Percentiles rank a stretch among this genome's conserved stretches.
Conservation (phyloP, 345 rosid genomes). For the Capsella bursapastoris region DNA sequence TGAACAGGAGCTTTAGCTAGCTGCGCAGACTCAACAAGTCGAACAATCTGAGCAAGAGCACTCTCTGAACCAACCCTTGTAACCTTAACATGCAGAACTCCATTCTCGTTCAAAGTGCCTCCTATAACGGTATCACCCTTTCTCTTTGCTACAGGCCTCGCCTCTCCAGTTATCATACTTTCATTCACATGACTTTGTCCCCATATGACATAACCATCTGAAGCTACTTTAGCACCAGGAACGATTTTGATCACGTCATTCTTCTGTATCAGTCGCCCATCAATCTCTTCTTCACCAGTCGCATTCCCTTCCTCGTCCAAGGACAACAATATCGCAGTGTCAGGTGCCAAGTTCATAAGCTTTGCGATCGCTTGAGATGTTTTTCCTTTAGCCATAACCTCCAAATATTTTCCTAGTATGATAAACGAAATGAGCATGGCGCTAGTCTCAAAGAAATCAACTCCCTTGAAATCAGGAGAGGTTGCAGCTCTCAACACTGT, state of each 20-base stretch:
- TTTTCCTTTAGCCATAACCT: slow-evolving; percentile 84
- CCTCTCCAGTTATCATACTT: slow-evolving; percentile 84
- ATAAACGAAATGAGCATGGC: slow-evolving; percentile 94
- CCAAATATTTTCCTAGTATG: slow-evolving; percentile 89
- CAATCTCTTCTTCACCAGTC: slow-evolving; percentile 73
- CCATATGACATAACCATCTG: slow-evolving; percentile 73
- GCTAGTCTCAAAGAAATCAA: slow-evolving; percentile 94
- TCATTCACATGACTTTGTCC: slow-evolving; percentile 81
- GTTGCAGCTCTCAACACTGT: slow-evolving; percentile 78
- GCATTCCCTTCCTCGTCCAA: slow-evolving; percentile 69
- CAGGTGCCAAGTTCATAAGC: slow-evolving; percentile 88
- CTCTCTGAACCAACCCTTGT: slow-evolving; percentile 94
- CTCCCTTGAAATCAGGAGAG: slow-evolving; percentile 60
- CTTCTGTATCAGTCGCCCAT: slow-evolving; percentile 80
- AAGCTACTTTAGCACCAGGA: slow-evolving; percentile 75
- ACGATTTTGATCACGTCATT: slow-evolving; percentile 75
- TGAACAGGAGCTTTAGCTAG: slow-evolving; percentile 97
- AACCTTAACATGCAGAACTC: slow-evolving; percentile 74
- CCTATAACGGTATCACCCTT: slow-evolving; percentile 88
- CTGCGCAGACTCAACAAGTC: slow-evolving; percentile 94
- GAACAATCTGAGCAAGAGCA: slow-evolving; percentile 92
- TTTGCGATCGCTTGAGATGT: slow-evolving; percentile 95
- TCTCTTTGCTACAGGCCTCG: slow-evolving; percentile 74
- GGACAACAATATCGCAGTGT: slow-evolving; percentile 67
- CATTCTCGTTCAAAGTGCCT: slow-evolving; percentile 90